phyloP scores from a whole-genome alignment of 257 asterid genomes.

The Solanum phureja region DNA sequence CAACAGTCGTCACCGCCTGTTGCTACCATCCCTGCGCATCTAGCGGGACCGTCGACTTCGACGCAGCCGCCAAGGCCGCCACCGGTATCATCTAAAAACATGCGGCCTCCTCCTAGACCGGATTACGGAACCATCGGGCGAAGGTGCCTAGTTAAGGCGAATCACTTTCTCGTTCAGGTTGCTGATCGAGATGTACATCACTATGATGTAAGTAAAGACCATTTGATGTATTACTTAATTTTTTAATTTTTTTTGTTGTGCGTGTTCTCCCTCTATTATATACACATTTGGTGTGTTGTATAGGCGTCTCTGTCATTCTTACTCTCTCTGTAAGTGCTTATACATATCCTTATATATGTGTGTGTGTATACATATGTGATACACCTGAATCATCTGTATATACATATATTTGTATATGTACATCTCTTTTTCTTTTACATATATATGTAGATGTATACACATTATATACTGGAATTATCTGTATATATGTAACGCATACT shows the following conservation, averaged over 20 bases:
- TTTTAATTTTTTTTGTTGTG: neutral
- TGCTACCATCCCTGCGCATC: neutral
- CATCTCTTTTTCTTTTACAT: neutral
- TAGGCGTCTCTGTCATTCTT: neutral
- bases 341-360: neutral
- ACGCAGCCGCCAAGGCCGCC: slow-evolving; percentile 7
- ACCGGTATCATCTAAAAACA: slow-evolving; percentile 46
- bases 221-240: neutral
- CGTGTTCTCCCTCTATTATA: neutral
- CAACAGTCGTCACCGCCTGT: neutral
- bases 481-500: neutral
- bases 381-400: neutral
- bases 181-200: slow-evolving; percentile 51
- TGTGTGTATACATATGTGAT: neutral
- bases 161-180: slow-evolving; percentile 54
- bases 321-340: neutral
- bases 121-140: slow-evolving; percentile 28
- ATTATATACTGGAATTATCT: neutral
- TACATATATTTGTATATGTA: neutral
- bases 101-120: slow-evolving; percentile 43
- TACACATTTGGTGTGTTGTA: neutral
- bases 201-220: slow-evolving; percentile 47
- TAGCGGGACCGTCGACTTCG: neutral
- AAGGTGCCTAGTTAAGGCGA: slow-evolving; percentile 35
- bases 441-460: neutral